Conservation (phyloP, 106 monocot species). For the Posidonia australis region DNA sequence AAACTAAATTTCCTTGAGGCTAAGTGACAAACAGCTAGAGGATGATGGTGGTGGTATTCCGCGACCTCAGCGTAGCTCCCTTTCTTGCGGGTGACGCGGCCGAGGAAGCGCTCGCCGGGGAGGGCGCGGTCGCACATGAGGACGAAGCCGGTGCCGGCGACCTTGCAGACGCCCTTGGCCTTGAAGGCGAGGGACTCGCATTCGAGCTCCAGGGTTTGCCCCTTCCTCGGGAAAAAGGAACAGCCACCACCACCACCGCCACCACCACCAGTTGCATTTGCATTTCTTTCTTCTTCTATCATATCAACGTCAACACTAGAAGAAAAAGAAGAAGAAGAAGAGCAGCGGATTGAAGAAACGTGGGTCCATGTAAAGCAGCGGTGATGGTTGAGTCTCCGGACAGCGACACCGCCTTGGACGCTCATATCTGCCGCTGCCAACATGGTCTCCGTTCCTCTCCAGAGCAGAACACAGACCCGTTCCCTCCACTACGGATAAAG, state of each 20-base stretch:
- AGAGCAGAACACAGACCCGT: too few species aligned
- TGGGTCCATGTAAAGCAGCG: background rate
- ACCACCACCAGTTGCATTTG: background rate
- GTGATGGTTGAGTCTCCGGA: constrained; percentile 1
- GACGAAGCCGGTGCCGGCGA: constrained; percentile 47
- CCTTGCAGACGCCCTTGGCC: constrained; percentile 71
- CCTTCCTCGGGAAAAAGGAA: constrained; percentile 61
- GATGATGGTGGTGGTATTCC: background rate
- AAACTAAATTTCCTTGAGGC: background rate
- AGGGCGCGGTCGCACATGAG: constrained; percentile 87
- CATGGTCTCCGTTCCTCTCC: too few species aligned
- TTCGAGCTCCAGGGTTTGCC: constrained; percentile 51
- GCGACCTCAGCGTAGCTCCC: constrained; percentile 75
- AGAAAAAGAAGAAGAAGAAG: background rate
- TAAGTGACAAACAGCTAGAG: background rate
- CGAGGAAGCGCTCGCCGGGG: constrained; percentile 79
- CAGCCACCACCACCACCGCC: background rate
- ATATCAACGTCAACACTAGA: background rate
- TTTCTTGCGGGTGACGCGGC: constrained; percentile 68
- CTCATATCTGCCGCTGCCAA: background rate
- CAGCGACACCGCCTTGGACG: background rate
- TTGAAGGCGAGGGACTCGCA: constrained; percentile 70
- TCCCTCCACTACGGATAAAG: too few species aligned
- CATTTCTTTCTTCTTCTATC: background rate
- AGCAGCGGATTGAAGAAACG: constrained; percentile 1